Conservation (phyloP, 495 filamentous ascomycete genomes). For the Aspergillus mulundensis region DNA sequence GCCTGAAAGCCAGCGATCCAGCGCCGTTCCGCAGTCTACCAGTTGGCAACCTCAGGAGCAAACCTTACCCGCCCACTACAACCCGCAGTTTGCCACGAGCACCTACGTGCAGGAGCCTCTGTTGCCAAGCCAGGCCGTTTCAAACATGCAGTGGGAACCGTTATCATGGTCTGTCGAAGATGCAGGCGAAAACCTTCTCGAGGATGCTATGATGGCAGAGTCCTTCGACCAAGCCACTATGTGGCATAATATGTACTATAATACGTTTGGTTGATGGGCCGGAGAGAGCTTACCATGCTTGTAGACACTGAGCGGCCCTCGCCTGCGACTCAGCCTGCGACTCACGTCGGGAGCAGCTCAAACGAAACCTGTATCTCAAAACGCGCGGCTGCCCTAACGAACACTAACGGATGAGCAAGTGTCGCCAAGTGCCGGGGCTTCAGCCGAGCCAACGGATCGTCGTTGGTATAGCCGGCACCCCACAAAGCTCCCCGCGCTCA, state of each 20-base stretch:
- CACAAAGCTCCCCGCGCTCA: neutral
- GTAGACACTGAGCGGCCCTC: neutral
- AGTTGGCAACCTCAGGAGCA: neutral
- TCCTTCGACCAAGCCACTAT: neutral
- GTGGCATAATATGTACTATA: conserved; percentile 5
- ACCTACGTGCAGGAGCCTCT: neutral
- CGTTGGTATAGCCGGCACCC: conserved; percentile 16
- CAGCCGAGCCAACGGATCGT: conserved; percentile 24
- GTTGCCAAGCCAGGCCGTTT: neutral
- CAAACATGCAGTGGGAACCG: conserved; percentile 1
- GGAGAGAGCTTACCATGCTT: neutral
- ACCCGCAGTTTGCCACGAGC: neutral
- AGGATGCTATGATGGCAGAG: conserved; percentile 3
- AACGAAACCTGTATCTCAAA: too few species aligned
- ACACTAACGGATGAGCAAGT: neutral
- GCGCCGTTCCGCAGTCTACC: neutral
- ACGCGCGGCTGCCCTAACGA: too few species aligned
- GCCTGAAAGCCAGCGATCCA: neutral
- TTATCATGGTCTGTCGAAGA: conserved; percentile 17
- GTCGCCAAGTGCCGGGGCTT: conserved; percentile 12
- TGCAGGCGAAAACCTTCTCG: conserved; percentile 4
- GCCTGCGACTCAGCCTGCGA: neutral
- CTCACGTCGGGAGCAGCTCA: too few species aligned
- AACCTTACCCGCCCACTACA: neutral
- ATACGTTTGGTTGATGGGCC: neutral